Percentiles rank a stretch among this genome's conserved stretches.
phyloP scores from a whole-genome alignment of 768 basidiomycete genomes.

The Kwoniella sp. region DNA sequence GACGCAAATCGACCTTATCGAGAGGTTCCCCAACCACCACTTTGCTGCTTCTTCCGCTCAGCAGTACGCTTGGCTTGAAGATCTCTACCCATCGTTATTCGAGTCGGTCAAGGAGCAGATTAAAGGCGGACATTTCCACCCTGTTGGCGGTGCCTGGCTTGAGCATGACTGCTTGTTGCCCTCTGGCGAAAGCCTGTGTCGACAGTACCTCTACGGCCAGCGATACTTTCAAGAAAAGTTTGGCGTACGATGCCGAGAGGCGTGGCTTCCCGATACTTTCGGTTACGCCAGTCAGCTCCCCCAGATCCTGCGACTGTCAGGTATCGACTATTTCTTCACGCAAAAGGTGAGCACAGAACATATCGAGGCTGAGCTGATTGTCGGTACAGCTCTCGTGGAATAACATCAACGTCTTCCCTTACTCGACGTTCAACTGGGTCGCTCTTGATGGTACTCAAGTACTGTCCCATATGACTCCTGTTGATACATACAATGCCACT shows the following conservation, averaged over 20 bases:
- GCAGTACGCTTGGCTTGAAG: slow-evolving; percentile 93
- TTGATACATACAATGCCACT: slow-evolving; percentile 87
- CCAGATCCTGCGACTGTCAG: slow-evolving; percentile 71
- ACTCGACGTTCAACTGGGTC: slow-evolving; percentile 82
- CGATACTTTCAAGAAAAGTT: slow-evolving; percentile 68
- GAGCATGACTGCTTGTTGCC: slow-evolving; percentile 72
- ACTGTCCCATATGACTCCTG: slow-evolving; percentile 92
- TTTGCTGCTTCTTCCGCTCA: slow-evolving; percentile 63
- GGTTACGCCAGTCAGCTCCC: slow-evolving; percentile 82
- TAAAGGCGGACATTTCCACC: slow-evolving; percentile 70
- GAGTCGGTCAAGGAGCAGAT: slow-evolving; percentile 74
- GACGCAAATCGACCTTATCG: slow-evolving; percentile 90
- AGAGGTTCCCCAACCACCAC: slow-evolving; percentile 88
- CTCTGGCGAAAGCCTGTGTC: slow-evolving; percentile 81
- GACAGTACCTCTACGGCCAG: slow-evolving; percentile 88
- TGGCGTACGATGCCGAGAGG: slow-evolving; percentile 52
- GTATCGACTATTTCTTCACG: slow-evolving; percentile 93
- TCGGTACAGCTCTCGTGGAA: slow-evolving; percentile 24
- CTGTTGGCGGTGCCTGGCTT: slow-evolving; percentile 89
- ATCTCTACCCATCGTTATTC: slow-evolving; percentile 76
- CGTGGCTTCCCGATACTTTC: slow-evolving; percentile 46
- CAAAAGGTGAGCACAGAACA: slow-evolving; percentile 63
- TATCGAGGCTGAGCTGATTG: too few species aligned
- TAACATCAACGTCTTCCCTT: slow-evolving; percentile 80
- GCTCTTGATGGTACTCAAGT: slow-evolving; percentile 92